Percentiles rank a stretch among this genome's conserved stretches.
Conservation (phyloP, 139 green algal species). For the Zygnema circumcarinatum region DNA sequence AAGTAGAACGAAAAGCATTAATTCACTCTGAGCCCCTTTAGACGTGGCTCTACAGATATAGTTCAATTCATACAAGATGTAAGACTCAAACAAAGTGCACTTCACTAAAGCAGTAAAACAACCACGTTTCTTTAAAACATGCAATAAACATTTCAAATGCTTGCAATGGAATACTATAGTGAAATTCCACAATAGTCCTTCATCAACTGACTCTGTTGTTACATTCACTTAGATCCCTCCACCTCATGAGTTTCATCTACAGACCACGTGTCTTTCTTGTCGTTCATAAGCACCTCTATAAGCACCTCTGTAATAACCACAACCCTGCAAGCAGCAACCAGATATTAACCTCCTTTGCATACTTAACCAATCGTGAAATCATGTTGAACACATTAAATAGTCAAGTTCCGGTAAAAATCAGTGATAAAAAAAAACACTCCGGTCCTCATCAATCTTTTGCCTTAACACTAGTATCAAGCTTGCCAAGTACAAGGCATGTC, state of each 20-base stretch:
- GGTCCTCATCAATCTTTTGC: no score
- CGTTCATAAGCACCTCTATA: not conserved
- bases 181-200: not conserved
- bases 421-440: no score
- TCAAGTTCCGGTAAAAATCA: no score
- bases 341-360: no score
- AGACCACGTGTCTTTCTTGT: no score
- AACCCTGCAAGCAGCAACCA: not conserved
- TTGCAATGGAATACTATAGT: slow-evolving; percentile 1
- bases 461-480: not conserved
- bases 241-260: no score
- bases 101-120: not conserved
- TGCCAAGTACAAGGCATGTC: not conserved
- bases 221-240: no score
- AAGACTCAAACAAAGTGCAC: not conserved
- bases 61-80: not conserved
- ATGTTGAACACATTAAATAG: not conserved
- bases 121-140: not conserved
- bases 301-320: not conserved
- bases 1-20: not conserved
- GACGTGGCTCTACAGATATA: not conserved
- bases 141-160: not conserved
- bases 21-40: slow-evolving; percentile 1
- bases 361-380: no score
- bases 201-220: no score